A percentile compares a stretch with the other conserved stretches of the same genome.
These are phyloP conservation scores for Rhodotorula kratochvilovae DNA, from an alignment of 768 basidiomycete species.

Conservation along the genomic window DNA sequence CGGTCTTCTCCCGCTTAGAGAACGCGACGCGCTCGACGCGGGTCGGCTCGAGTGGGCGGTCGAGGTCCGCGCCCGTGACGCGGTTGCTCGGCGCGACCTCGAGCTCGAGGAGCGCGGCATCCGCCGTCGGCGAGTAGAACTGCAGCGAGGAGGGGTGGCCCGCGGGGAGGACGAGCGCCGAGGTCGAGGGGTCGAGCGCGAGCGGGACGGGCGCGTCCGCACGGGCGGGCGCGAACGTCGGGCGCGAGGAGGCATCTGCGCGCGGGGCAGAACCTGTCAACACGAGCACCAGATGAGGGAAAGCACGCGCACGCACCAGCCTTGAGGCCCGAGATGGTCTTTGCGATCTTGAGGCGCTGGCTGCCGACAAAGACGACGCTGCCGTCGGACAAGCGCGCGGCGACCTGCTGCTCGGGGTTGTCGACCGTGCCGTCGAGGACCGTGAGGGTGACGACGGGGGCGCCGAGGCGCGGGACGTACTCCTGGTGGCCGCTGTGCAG, in stretches of 20 bases:
- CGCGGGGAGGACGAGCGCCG: slow-evolving; percentile 75
- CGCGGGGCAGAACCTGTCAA: background rate
- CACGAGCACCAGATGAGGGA: background rate
- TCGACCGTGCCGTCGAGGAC: slow-evolving; percentile 48
- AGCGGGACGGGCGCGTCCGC: slow-evolving; percentile 56
- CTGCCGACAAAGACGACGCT: slow-evolving; percentile 70
- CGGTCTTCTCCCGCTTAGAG: slow-evolving; percentile 47
- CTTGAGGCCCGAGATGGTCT: slow-evolving; percentile 71
- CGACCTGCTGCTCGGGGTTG: slow-evolving; percentile 72
- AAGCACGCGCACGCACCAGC: slow-evolving; percentile 55
- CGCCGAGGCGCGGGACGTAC: slow-evolving; percentile 86
- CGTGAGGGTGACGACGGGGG: slow-evolving; percentile 70
- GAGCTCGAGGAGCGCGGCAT: slow-evolving; percentile 71
- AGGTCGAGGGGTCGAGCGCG: slow-evolving; percentile 65
- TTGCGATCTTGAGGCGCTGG: slow-evolving; percentile 64
- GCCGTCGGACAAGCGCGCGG: slow-evolving; percentile 75
- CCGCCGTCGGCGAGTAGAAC: slow-evolving; percentile 70
- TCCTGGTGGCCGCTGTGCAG: slow-evolving; percentile 80
- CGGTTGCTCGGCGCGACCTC: slow-evolving; percentile 92
- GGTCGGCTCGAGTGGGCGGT: slow-evolving; percentile 67
- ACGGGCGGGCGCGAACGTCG: slow-evolving; percentile 36
- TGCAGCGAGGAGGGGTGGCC: slow-evolving; percentile 95
- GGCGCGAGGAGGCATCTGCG: slow-evolving; percentile 45
- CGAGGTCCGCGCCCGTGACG: slow-evolving; percentile 64
- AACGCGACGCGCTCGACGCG: slow-evolving; percentile 67